These are phyloP conservation scores for Phytophthora pini DNA, from an alignment of 352 stramenopile genomes.

Conservation along the genomic window DNA sequence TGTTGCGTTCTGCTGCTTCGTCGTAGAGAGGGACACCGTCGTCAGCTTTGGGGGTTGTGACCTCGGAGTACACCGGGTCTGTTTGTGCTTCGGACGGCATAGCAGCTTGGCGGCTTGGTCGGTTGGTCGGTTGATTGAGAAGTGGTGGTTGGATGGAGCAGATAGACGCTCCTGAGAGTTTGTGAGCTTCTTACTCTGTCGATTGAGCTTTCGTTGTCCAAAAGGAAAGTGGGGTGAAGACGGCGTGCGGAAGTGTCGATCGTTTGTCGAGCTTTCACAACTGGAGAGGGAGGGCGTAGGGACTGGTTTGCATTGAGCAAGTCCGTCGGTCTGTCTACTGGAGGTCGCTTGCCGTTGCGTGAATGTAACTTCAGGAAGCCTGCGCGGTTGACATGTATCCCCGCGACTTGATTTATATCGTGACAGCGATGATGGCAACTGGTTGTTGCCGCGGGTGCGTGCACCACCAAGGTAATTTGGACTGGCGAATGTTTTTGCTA, in stretches of 20 bases:
- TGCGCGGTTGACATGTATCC: conserved; percentile 3
- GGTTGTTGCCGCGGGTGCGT: neutral
- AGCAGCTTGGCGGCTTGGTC: neutral
- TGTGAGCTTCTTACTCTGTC: neutral
- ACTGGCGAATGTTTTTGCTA: conserved; percentile 5
- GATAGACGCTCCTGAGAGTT: neutral
- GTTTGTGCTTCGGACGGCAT: conserved; percentile 20
- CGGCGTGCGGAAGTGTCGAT: neutral
- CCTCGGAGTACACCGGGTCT: conserved; percentile 16
- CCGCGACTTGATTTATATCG: conserved; percentile 10
- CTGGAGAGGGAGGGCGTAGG: neutral
- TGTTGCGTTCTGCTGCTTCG: conserved; percentile 14
- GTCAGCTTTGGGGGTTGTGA: conserved; percentile 14
- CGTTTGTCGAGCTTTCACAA: neutral
- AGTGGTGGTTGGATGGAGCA: neutral
- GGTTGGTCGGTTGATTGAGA: neutral
- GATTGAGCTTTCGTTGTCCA: conserved; percentile 4
- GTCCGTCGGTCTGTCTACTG: neutral
- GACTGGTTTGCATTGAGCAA: no score
- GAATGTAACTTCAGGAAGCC: conserved; percentile 5
- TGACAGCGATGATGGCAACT: neutral
- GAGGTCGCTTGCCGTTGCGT: conserved; percentile 1
- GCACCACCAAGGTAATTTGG: neutral
- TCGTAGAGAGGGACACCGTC: conserved; percentile 8
- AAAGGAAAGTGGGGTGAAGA: conserved; percentile 16